Conservation (phyloP, 2,329 filamentous ascomycete species). For the Alternaria triticina region DNA sequence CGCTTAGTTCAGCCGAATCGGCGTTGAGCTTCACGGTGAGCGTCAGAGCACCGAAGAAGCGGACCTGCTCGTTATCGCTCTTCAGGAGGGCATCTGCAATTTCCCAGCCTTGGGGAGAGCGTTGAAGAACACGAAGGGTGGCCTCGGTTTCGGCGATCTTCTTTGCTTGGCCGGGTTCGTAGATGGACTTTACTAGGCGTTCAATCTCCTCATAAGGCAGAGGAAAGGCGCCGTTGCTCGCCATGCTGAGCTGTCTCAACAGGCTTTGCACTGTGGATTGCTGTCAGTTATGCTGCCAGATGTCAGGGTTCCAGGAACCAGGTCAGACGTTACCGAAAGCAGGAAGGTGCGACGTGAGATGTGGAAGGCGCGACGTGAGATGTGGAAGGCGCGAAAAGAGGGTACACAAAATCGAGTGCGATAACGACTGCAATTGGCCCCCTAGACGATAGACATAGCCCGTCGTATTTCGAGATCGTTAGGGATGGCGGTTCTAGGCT, state of each 20-base stretch:
- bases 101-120: slow-evolving; percentile 81
- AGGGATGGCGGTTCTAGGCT: not conserved
- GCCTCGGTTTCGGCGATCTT: slow-evolving; percentile 68
- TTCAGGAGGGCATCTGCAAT: slow-evolving; percentile 78
- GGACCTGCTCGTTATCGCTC: slow-evolving; percentile 74
- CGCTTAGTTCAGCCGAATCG: slow-evolving; percentile 64
- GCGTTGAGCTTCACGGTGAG: slow-evolving; percentile 94
- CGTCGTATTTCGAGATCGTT: not conserved
- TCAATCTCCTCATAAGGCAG: slow-evolving; percentile 45
- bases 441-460: not conserved
- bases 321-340: not conserved
- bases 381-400: not conserved
- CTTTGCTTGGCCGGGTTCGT: slow-evolving; percentile 54
- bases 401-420: not conserved
- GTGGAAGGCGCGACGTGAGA: not conserved
- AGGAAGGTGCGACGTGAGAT: slow-evolving; percentile 5
- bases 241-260: slow-evolving; percentile 23
- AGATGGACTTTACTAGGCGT: slow-evolving; percentile 59
- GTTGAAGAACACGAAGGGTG: slow-evolving; percentile 78
- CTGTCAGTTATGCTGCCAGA: not conserved
- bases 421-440: not conserved
- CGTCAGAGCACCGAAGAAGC: slow-evolving; percentile 91
- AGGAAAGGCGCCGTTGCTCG: slow-evolving; percentile 28
- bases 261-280: not conserved
- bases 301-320: slow-evolving; percentile 1